Base-by-base conservation (phyloP, 441 rosid genomes). In the Pelargonium australe region DNA sequence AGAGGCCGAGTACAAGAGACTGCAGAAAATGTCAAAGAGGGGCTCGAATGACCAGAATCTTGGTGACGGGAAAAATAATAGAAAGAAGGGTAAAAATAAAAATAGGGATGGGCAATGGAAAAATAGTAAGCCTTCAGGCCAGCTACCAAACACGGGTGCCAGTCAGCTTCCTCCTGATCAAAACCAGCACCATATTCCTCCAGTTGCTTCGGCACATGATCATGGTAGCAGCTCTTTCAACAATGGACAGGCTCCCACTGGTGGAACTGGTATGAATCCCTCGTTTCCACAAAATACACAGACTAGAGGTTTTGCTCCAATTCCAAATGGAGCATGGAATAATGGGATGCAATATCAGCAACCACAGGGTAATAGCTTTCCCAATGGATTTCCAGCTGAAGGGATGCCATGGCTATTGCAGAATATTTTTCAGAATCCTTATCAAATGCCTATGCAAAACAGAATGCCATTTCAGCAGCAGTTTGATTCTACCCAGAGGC, bases 1-100 rank as follows among this genome's bases (percentile, higher is more conserved):
- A 77, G 99, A 91, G 80, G 94, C 96, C 0, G 95, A 91, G 80
- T 82, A 85, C 78, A 82, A 66, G 84, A 87, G 85, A 70, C 81
- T 80, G 85, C 85, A 71, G 68, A 90, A 85, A 77, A 79, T 84
- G 86, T 81, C 84, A 28, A 92, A 91, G 84, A 86, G 96, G 75
- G 85, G 85, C 14, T 75, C 73, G 72, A 79, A 70, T 82, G 85
- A 77, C 60, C 85, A 76, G 73, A 79, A 73, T 25, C 67, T 63
- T 37, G 85, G 80, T 62, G 81, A 78, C 68, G 69, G 66, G 76
- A 89, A 81, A 69, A 84, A 67, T 47, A 77, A 74, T 70, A 84
- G 79, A 72, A 92, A 76, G 83, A 87, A 87, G 43, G 73, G 63
- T 10, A 19, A 25, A 20, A 84, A 77, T 10, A 19, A 25, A 20